A percentile compares a stretch with the other conserved stretches of the same genome.
Evolutionary conservation across 208 protist genomes (phyloP).

Genomic region (Herpetomonas tarakana): DNA sequence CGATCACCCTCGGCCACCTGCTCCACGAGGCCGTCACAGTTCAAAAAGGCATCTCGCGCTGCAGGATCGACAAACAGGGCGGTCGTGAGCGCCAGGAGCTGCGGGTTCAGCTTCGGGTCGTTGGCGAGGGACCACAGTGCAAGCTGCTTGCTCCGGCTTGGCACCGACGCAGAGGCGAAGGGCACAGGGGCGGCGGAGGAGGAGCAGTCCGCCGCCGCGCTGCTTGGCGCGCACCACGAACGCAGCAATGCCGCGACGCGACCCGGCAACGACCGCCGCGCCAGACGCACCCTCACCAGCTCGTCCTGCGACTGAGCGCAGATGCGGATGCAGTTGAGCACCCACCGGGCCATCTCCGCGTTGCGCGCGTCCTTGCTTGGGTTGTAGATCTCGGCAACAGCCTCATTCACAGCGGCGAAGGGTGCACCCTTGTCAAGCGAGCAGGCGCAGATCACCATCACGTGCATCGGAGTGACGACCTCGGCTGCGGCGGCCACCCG

Average conservation of each 20-base stretch:
- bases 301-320: constrained; percentile 5
- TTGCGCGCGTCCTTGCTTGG: constrained; percentile 1
- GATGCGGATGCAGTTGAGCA: constrained; percentile 41
- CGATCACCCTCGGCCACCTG: no score
- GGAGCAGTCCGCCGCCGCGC: no score
- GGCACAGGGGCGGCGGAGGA: background rate
- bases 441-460: constrained; percentile 36
- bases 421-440: constrained; percentile 50
- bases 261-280: background rate
- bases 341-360: constrained; percentile 18
- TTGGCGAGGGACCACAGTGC: constrained; percentile 50
- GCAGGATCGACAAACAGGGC: constrained; percentile 32
- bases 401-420: constrained; percentile 48
- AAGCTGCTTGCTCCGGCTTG: constrained; percentile 54
- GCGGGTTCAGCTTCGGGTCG: constrained; percentile 20
- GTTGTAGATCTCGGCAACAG: constrained; percentile 24
- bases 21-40: constrained; percentile 5
- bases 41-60: constrained; percentile 11
- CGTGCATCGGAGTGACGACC: constrained; percentile 35
- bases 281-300: background rate
- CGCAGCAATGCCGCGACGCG: background rate
- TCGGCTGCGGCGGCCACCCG: constrained; percentile 12
- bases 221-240: constrained; percentile 5
- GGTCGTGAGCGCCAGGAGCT: constrained; percentile 30
- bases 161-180: constrained; percentile 9